A percentile compares a stretch with the other conserved stretches of the same genome.
phyloP scores from a whole-genome alignment of 176 grass and related monocot genomes.

The Sorghum bicolor region DNA sequence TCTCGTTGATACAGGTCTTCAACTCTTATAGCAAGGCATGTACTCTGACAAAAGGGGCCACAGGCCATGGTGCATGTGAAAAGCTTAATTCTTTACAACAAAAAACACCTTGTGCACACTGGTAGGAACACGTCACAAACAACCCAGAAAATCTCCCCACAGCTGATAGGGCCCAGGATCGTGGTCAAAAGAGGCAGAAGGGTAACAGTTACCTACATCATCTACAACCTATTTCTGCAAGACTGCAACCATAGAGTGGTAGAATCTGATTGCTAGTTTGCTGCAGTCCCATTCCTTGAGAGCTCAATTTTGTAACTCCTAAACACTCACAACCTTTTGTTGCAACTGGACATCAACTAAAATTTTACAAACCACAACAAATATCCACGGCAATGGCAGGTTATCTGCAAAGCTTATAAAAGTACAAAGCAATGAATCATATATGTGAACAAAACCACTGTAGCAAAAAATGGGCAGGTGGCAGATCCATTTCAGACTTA shows the following conservation, averaged over 20 bases:
- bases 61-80: background rate
- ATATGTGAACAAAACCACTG: background rate
- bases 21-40: background rate
- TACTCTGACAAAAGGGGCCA: background rate
- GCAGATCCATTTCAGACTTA: background rate
- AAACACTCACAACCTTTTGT: background rate
- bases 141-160: background rate
- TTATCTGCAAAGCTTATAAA: background rate
- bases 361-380: background rate
- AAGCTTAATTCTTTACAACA: background rate
- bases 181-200: background rate
- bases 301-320: background rate
- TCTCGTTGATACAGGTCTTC: background rate
- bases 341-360: background rate
- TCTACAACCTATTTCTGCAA: background rate
- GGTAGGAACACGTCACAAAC: background rate
- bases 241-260: background rate
- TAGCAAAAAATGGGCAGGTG: background rate
- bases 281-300: background rate
- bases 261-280: background rate
- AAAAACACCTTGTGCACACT: background rate
- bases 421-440: background rate
- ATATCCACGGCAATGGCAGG: background rate
- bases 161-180: background rate
- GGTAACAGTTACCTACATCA: background rate